Evolutionary conservation across 2,329 filamentous ascomycete species (phyloP), one percentile per base, ranked within the genome.

Genomic region (Geosmithia morbida): DNA sequence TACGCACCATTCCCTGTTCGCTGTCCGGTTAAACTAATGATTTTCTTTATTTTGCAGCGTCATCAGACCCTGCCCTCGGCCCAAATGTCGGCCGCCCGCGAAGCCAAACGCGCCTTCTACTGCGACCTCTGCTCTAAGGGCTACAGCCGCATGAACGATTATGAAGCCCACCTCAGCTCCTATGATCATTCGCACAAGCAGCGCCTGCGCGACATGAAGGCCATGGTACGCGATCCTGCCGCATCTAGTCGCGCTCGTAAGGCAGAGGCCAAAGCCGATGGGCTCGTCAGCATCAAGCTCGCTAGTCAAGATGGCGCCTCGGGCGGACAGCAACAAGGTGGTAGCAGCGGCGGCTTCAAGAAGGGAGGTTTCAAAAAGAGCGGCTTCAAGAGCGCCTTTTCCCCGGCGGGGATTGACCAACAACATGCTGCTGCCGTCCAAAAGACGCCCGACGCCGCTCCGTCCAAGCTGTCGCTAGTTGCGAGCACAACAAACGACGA

Each of bases 141-240:
- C 56, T 98, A 97, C 66, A 81, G 83, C 2, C 87, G 92, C 48
- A 90, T 94, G 74, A 90, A 94, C 60, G 90, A 97, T 62, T 96
- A 94, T 63, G 90, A 97, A 65, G 84, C 89, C 7, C 92, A 98
- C 63, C 85, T 96, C 48, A 81, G 81, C 52, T 92, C 85, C 57
- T 97, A 97, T 65, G 92, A 97, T 61, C 92, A 98, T 66, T 85
- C 86, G 56, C 92, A 98, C 66, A 89, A 88, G 62, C 88, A 94
- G 68, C 83, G 86, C 45, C 76, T 89, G 49, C 86, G 87, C 64
- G 85, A 92, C 57, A 88, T 90, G 85, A 87, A 87, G 65, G 81
- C 85, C 57, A 83, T 89, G 71, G 81, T 84, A 30, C 79, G 82
- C 54, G 82, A 87, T 53, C 80, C 84, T 1, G 74, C 72, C 47